Conservation (phyloP, 2,329 filamentous ascomycete species). For the Stagonosporopsis cucurbitacearum region DNA sequence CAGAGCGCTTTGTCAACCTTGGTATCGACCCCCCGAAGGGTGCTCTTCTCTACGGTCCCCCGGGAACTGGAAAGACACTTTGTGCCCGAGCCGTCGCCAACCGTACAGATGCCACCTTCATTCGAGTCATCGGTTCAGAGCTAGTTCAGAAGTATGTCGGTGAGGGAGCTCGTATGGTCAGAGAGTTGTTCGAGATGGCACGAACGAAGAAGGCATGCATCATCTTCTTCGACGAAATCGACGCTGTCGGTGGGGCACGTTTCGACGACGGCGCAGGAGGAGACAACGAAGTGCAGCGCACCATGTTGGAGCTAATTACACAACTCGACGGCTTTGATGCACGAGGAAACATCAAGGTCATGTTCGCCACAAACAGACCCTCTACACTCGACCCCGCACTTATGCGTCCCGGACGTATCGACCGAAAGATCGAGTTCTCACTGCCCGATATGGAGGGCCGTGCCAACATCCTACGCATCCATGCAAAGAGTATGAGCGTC, state of each 20-base stretch:
- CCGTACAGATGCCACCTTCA: conserved; percentile 97
- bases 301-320: conserved; percentile 97
- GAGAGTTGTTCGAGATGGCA: conserved; percentile 99
- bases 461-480: conserved; percentile 96
- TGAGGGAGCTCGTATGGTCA: conserved; percentile 97
- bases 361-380: conserved; percentile 97
- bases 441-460: conserved; percentile 95
- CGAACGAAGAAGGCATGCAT: conserved; percentile 99
- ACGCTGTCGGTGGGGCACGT: conserved; percentile 92
- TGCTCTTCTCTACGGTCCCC: conserved; percentile 92
- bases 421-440: conserved; percentile 98
- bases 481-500: conserved; percentile 99
- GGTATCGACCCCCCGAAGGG: conserved; percentile 99
- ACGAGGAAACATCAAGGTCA: conserved; percentile 98
- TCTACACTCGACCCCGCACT: conserved; percentile 95
- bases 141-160: conserved; percentile 99
- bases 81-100: conserved; percentile 97
- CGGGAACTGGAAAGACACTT: conserved; percentile 98
- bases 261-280: conserved; percentile 97
- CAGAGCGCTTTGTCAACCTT: conserved; percentile 97
- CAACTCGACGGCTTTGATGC: conserved; percentile 97
- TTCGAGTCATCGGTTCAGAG: conserved; percentile 96
- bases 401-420: conserved; percentile 96
- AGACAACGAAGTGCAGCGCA: conserved; percentile 97
- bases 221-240: conserved; percentile 99